Evolutionary conservation across 129 eudicot species (phyloP).

Genomic region (Mikania micrantha): DNA sequence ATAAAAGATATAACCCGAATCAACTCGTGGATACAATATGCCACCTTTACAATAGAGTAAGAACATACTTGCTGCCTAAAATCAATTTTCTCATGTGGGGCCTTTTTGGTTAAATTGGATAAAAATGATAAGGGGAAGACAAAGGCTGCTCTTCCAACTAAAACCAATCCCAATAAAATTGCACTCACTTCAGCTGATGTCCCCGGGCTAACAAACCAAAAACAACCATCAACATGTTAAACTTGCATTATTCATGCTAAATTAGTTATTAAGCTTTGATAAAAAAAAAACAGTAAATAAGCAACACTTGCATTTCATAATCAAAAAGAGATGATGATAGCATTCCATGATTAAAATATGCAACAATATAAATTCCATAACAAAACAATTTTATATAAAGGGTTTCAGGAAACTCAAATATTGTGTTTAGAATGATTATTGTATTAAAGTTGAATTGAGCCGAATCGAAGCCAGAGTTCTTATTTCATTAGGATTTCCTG

Average conservation of each 20-base stretch:
- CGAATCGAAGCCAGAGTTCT: not conserved
- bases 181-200: conserved; percentile 51
- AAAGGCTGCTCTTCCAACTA: conserved; percentile 71
- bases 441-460: not conserved
- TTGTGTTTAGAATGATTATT: not conserved
- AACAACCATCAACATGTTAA: conserved; percentile 13
- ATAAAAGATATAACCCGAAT: conserved; percentile 1
- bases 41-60: conserved; percentile 3
- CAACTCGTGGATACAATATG: not conserved
- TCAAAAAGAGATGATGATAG: not conserved
- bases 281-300: not conserved
- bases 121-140: conserved; percentile 64
- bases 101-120: conserved; percentile 51
- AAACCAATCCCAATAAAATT: conserved; percentile 39
- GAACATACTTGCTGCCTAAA: conserved; percentile 55
- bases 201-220: conserved; percentile 42
- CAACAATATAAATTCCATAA: not conserved
- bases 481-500: not conserved
- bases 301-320: not conserved
- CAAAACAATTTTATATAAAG: not conserved
- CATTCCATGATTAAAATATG: not conserved
- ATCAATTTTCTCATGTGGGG: conserved; percentile 30
- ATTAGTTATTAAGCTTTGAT: not conserved
- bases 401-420: not conserved
- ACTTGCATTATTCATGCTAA: too few relatives aligned